Evolutionary conservation across 1,284 basidiomycete genomes (phyloP).

Genomic region (Stygiomarasmius scandens): DNA sequence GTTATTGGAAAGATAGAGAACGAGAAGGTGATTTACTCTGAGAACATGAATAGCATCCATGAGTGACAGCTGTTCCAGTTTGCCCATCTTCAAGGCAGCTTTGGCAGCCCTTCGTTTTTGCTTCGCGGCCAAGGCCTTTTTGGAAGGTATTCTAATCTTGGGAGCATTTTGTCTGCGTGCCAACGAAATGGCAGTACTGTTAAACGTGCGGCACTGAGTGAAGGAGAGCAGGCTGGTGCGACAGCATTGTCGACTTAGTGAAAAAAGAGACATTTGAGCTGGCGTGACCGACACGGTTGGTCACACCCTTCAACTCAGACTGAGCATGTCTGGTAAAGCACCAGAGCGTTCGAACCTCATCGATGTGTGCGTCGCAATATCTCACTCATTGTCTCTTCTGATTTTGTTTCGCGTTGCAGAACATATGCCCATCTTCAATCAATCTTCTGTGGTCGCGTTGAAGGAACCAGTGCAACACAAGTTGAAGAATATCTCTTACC

Average conservation of each 20-base stretch:
- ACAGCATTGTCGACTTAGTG: conserved; percentile 30
- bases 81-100: conserved; percentile 41
- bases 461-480: conserved; percentile 58
- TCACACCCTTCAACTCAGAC: not conserved
- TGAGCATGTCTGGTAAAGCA: conserved; percentile 36
- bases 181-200: conserved; percentile 45
- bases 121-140: conserved; percentile 68
- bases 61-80: conserved; percentile 63
- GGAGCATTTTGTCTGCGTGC: conserved; percentile 50
- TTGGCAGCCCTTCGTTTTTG: conserved; percentile 48
- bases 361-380: conserved; percentile 49
- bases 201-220: conserved; percentile 45
- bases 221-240: conserved; percentile 17
- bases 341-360: conserved; percentile 53
- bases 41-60: conserved; percentile 67
- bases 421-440: conserved; percentile 69
- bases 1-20: not conserved
- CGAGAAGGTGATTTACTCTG: conserved; percentile 51
- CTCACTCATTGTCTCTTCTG: not conserved
- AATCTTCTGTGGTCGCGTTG: conserved; percentile 57
- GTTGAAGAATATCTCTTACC: conserved; percentile 57
- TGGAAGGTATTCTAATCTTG: conserved; percentile 58
- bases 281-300: not conserved
- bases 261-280: conserved; percentile 8
- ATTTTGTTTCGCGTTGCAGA: conserved; percentile 35